Percentiles rank a stretch among this genome's conserved stretches.
Evolutionary conservation across 495 filamentous ascomycete genomes (phyloP).

Genomic region (Neurospora tetraspora): DNA sequence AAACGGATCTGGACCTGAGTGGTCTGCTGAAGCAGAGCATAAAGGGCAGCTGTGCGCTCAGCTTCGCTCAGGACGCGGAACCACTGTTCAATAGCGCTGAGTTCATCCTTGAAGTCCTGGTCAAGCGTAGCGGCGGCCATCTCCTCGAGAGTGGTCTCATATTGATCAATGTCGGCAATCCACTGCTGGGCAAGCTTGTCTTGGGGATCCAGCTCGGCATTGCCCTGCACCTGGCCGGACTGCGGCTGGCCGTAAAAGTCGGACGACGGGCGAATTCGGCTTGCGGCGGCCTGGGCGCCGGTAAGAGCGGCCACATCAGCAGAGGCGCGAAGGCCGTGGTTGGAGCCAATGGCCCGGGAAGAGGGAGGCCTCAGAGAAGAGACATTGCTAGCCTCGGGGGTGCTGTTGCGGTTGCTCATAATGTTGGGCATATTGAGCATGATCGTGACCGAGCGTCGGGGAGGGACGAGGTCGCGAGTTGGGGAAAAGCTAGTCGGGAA

Average conservation of each 20-base stretch:
- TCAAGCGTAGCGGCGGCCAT: conserved; percentile 97
- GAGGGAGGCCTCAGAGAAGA: conserved; percentile 87
- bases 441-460: conserved; percentile 13
- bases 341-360: conserved; percentile 65
- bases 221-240: conserved; percentile 51
- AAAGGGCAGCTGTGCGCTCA: conserved; percentile 88
- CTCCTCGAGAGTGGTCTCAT: conserved; percentile 93
- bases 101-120: conserved; percentile 98
- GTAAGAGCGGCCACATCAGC: conserved; percentile 92
- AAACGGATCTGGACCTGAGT: conserved; percentile 98
- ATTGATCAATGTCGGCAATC: conserved; percentile 97
- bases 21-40: conserved; percentile 93
- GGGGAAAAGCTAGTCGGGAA: conserved; percentile 4
- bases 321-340: conserved; percentile 85
- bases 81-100: conserved; percentile 98
- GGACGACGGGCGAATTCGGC: conserved; percentile 85
- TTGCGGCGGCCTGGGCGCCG: conserved; percentile 54
- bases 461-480: conserved; percentile 4
- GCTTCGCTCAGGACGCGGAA: conserved; percentile 96
- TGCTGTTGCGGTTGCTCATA: conserved; percentile 93
- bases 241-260: conserved; percentile 79
- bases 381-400: conserved; percentile 72
- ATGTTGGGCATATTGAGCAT: conserved; percentile 56
- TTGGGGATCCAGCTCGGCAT: conserved; percentile 60
- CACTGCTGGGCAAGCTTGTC: conserved; percentile 96